Conservation (phyloP, 1,284 basidiomycete genomes). For the Melanopsichium pennsylvanicum region DNA sequence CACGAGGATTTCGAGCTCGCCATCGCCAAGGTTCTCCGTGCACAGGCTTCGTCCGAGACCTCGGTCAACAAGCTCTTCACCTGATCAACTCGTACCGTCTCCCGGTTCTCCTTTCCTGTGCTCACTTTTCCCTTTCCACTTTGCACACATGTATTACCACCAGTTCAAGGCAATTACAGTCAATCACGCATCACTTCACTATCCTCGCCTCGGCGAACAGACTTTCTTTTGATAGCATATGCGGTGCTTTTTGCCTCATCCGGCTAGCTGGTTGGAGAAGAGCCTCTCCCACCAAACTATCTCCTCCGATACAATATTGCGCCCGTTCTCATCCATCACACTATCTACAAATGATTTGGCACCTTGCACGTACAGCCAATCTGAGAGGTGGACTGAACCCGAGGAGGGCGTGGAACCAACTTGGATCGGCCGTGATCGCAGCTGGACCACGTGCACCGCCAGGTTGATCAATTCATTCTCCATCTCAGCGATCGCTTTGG, state of each 20-base stretch:
- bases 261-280: constrained; percentile 15
- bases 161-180: constrained; percentile 16
- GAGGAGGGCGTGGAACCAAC: constrained; percentile 6
- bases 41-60: constrained; percentile 65
- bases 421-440: constrained; percentile 24
- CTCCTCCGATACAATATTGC: constrained; percentile 16
- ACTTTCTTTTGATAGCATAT: background rate
- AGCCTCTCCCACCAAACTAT: constrained; percentile 32
- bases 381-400: constrained; percentile 11
- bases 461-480: constrained; percentile 14
- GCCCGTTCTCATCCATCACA: constrained; percentile 30
- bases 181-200: constrained; percentile 4
- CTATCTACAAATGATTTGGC: constrained; percentile 26
- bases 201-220: background rate
- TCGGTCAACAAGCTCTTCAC: constrained; percentile 67
- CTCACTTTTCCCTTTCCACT: background rate
- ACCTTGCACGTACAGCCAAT: constrained; percentile 30
- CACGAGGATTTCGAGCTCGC: constrained; percentile 99
- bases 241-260: too few species aligned
- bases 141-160: constrained; percentile 32
- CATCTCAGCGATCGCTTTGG: constrained; percentile 2
- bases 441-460: constrained; percentile 13
- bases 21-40: constrained; percentile 80
- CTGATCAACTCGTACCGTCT: constrained; percentile 30
- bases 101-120: constrained; percentile 1